Conservation (phyloP, 2,329 filamentous ascomycete genomes). For the Graphilbum fragrans region DNA sequence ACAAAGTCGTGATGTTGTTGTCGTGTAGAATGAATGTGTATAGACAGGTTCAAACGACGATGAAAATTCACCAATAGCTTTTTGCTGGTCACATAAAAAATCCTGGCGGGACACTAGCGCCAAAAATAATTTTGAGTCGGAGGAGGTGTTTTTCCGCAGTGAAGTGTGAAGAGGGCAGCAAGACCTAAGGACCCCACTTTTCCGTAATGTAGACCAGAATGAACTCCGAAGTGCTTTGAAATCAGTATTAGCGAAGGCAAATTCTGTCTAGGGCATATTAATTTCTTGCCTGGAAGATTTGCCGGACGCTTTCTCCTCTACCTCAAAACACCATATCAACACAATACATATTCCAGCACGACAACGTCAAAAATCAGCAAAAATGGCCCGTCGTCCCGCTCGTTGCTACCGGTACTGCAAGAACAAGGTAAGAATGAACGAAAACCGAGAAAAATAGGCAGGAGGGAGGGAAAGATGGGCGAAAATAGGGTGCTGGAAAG, state of each 20-base stretch:
- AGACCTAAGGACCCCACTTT: conserved; percentile 26
- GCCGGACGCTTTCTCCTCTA: no score
- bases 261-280: neutral
- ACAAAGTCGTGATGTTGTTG: conserved; percentile 19
- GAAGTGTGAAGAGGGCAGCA: conserved; percentile 9
- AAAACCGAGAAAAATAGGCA: conserved; percentile 3
- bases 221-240: conserved; percentile 36
- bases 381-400: conserved; percentile 98
- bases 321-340: conserved; percentile 20
- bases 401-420: conserved; percentile 99
- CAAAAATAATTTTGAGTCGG: neutral
- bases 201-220: conserved; percentile 8
- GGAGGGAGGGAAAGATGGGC: neutral
- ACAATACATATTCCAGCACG: conserved; percentile 25
- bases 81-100: neutral
- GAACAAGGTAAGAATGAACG: conserved; percentile 92
- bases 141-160: conserved; percentile 7
- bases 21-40: conserved; percentile 7
- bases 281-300: conserved; percentile 1
- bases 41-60: no score
- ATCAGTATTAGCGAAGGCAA: conserved; percentile 25
- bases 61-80: no score
- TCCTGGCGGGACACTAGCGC: neutral
- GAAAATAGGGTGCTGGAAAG: neutral
- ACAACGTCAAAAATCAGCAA: conserved; percentile 44